phyloP scores from a whole-genome alignment of 306 rosid species.

The Alnus glutinosa region DNA sequence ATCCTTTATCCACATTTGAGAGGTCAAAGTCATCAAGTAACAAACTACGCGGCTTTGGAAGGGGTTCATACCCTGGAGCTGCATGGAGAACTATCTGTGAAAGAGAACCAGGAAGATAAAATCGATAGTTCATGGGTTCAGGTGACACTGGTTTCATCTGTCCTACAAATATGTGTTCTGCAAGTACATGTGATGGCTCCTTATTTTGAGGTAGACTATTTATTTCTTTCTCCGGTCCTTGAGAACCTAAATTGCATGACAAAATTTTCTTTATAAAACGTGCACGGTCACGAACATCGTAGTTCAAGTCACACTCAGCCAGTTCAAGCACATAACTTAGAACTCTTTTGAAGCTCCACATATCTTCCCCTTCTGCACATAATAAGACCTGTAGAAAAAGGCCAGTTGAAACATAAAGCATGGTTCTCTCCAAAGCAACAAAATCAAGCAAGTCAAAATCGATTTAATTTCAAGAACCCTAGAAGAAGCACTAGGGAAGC shows the following conservation, averaged over 20 bases:
- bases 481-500: not conserved
- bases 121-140: conserved; percentile 60
- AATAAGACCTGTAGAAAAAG: conserved; percentile 62
- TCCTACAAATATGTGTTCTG: conserved; percentile 61
- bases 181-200: conserved; percentile 52
- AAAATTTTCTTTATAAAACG: conserved; percentile 62
- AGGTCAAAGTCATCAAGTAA: conserved; percentile 34
- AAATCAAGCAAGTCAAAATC: not conserved
- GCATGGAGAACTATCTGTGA: conserved; percentile 96
- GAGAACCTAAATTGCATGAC: conserved; percentile 53
- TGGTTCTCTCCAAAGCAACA: not conserved
- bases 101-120: conserved; percentile 96
- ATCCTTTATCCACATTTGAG: conserved; percentile 14
- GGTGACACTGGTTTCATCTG: conserved; percentile 45
- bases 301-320: conserved; percentile 74
- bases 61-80: conserved; percentile 98
- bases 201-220: conserved; percentile 31
- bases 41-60: conserved; percentile 89
- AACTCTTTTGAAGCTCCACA: conserved; percentile 43
- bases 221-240: conserved; percentile 37
- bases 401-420: conserved; percentile 16
- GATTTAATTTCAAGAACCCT: not conserved
- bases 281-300: conserved; percentile 89
- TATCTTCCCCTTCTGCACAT: conserved; percentile 54
- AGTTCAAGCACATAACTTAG: conserved; percentile 74